These are phyloP conservation scores for Stachybotrys chartarum DNA, from an alignment of 2,329 filamentous ascomycete species.

Conservation along the genomic window DNA sequence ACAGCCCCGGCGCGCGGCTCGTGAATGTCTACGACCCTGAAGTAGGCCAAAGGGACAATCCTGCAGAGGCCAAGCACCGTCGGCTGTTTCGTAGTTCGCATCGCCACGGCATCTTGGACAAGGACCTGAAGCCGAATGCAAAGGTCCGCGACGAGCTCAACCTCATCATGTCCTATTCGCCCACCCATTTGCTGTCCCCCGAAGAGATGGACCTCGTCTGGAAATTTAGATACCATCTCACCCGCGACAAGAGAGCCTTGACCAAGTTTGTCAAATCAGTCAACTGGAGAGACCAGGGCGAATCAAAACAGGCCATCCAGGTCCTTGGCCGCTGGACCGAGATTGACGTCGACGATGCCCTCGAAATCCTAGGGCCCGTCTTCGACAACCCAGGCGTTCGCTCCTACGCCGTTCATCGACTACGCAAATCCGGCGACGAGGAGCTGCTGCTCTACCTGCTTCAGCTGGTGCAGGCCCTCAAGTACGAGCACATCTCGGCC, in stretches of 20 bases:
- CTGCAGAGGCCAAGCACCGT: conserved; percentile 90
- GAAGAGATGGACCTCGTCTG: conserved; percentile 96
- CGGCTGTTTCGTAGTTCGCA: conserved; percentile 83
- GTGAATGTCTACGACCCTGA: conserved; percentile 92
- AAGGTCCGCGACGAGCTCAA: conserved; percentile 94
- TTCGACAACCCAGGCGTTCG: conserved; percentile 85
- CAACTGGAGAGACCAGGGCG: conserved; percentile 80
- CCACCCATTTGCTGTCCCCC: conserved; percentile 77
- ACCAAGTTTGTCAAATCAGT: conserved; percentile 99
- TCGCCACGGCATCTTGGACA: conserved; percentile 87
- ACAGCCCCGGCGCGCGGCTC: conserved; percentile 50
- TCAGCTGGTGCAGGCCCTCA: conserved; percentile 91
- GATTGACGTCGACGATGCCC: conserved; percentile 92
- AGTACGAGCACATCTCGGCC: conserved; percentile 74
- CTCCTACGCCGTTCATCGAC: conserved; percentile 84
- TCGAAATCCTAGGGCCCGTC: conserved; percentile 86
- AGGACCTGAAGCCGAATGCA: conserved; percentile 91
- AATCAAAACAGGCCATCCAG: conserved; percentile 83
- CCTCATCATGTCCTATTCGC: conserved; percentile 82
- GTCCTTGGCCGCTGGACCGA: conserved; percentile 91
- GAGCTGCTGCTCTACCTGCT: conserved; percentile 87
- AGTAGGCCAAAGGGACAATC: conserved; percentile 81
- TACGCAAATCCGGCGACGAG: conserved; percentile 87
- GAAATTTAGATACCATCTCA: conserved; percentile 94
- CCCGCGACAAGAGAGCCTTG: conserved; percentile 81